Conservation (phyloP, 352 stramenopile species). For the Pythium graminicola region DNA sequence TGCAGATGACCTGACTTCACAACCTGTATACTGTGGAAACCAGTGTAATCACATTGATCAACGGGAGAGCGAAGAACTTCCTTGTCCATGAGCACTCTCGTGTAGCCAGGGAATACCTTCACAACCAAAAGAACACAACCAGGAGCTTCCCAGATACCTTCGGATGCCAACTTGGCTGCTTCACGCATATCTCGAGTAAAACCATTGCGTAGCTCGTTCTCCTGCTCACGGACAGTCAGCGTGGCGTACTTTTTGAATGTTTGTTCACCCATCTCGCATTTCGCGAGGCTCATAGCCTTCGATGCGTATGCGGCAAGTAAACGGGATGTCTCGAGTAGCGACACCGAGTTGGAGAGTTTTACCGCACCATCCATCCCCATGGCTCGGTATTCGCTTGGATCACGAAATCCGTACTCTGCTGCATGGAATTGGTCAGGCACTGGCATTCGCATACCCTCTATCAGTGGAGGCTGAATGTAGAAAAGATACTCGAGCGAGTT, state of each 20-base stretch:
- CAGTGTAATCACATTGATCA: slow-evolving; percentile 28
- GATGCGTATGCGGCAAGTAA: slow-evolving; percentile 23
- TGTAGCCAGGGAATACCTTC: slow-evolving; percentile 83
- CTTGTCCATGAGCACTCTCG: slow-evolving; percentile 30
- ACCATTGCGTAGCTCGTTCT: slow-evolving; percentile 10
- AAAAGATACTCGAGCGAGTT: slow-evolving; percentile 80
- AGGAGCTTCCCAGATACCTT: slow-evolving; percentile 45
- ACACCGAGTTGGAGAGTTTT: slow-evolving; percentile 70
- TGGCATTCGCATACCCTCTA: slow-evolving; percentile 34
- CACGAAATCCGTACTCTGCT: slow-evolving; percentile 64
- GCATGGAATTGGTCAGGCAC: slow-evolving; percentile 54
- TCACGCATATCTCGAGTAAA: slow-evolving; percentile 36
- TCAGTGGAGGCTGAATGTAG: slow-evolving; percentile 43
- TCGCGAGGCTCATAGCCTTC: slow-evolving; percentile 22
- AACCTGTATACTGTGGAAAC: slow-evolving; percentile 56
- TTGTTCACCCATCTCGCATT: slow-evolving; percentile 13
- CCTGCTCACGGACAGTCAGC: slow-evolving; percentile 21
- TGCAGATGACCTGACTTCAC: slow-evolving; percentile 6
- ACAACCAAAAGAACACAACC: slow-evolving; percentile 54
- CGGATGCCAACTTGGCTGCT: slow-evolving; percentile 27
- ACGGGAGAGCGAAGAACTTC: slow-evolving; percentile 17
- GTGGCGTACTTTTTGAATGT: slow-evolving; percentile 18
- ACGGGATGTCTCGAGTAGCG: slow-evolving; percentile 41
- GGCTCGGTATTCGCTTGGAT: slow-evolving; percentile 36
- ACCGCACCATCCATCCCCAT: slow-evolving; percentile 54